These are phyloP conservation scores for Ophiostoma australiae DNA, from an alignment of 2,329 filamentous ascomycete genomes.

Conservation along the genomic window DNA sequence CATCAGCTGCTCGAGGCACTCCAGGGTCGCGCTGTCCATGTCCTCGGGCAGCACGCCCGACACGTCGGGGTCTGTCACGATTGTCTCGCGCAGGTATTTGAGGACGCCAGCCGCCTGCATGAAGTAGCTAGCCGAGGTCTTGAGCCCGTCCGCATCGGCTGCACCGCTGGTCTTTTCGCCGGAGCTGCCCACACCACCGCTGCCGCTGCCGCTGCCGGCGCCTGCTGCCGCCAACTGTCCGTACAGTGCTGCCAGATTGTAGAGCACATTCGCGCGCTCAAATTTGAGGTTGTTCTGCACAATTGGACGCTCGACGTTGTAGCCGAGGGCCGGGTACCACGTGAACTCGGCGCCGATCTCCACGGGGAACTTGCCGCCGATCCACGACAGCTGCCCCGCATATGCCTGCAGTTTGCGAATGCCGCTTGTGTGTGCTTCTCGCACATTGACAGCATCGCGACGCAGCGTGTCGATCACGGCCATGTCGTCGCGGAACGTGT, in stretches of 20 bases:
- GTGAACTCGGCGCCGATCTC: constrained; percentile 93
- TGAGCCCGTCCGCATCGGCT: constrained; percentile 70
- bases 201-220: constrained; percentile 14
- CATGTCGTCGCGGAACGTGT: constrained; percentile 87
- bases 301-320: constrained; percentile 71
- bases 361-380: constrained; percentile 91
- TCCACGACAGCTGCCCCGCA: constrained; percentile 87
- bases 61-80: constrained; percentile 77
- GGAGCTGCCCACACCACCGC: not conserved
- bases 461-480: constrained; percentile 79
- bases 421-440: constrained; percentile 81
- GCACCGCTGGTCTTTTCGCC: constrained; percentile 58
- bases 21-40: constrained; percentile 85
- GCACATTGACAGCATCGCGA: constrained; percentile 78
- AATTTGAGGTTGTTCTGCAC: constrained; percentile 65
- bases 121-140: constrained; percentile 84
- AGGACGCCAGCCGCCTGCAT: constrained; percentile 82
- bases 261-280: constrained; percentile 88
- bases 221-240: constrained; percentile 71
- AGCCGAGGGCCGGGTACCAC: constrained; percentile 92
- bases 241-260: constrained; percentile 89
- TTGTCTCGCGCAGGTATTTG: constrained; percentile 65
- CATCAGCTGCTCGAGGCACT: constrained; percentile 75
- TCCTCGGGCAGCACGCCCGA: constrained; percentile 82
- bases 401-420: constrained; percentile 86